phyloP scores from a whole-genome alignment of 2,329 filamentous ascomycete genomes.

The Alternaria sp. region DNA sequence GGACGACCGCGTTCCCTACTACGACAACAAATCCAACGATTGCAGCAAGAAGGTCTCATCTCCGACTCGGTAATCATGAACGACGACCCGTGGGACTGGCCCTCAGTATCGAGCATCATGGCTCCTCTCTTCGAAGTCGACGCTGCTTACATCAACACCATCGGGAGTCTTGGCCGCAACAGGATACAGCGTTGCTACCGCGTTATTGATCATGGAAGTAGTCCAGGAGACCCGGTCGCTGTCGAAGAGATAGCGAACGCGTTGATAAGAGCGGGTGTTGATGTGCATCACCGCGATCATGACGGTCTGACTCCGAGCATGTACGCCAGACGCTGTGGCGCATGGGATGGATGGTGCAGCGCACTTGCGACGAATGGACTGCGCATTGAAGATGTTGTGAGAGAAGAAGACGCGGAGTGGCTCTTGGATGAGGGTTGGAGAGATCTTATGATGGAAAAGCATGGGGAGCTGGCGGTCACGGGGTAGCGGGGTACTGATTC shows the following conservation, averaged over 20 bases:
- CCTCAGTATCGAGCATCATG: neutral
- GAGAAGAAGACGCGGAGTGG: slow-evolving; percentile 6
- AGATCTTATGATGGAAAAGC: neutral
- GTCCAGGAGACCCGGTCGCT: neutral
- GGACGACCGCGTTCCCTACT: slow-evolving; percentile 1
- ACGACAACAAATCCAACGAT: neutral
- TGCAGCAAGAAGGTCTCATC: slow-evolving; percentile 3
- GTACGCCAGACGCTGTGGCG: neutral
- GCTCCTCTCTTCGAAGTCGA: neutral
- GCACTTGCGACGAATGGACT: slow-evolving; percentile 5
- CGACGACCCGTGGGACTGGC: slow-evolving; percentile 5
- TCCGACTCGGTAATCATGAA: neutral
- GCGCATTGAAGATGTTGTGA: slow-evolving; percentile 4
- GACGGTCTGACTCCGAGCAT: slow-evolving; percentile 5
- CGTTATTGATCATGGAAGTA: neutral
- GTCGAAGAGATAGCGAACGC: neutral
- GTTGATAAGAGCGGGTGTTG: slow-evolving; percentile 2
- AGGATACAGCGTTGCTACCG: slow-evolving; percentile 1
- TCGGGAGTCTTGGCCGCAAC: slow-evolving; percentile 3
- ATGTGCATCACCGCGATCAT: neutral
- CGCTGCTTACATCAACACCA: neutral
- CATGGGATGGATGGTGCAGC: slow-evolving; percentile 10
- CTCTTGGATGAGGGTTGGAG: slow-evolving; percentile 3
- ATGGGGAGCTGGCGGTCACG: neutral
- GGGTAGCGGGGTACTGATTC: neutral